Conservation (phyloP, 345 rosid species). For the Gossypium longicalyx region DNA sequence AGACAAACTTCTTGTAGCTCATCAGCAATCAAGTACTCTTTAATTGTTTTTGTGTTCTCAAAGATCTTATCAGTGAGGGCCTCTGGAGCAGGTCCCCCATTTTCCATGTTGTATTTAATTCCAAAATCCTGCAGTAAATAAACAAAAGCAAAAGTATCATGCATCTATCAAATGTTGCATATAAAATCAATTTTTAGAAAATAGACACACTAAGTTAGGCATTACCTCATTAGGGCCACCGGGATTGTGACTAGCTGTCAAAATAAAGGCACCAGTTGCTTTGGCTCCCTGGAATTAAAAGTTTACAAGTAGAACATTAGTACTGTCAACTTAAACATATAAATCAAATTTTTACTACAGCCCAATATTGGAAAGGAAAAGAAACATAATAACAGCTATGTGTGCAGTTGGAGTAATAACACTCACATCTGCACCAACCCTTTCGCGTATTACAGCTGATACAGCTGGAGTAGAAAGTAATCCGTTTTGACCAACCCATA, state of each 20-base stretch:
- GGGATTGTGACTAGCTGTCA: too few species aligned
- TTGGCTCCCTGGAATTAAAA: too few species aligned
- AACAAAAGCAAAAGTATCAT: neutral
- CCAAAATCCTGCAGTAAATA: conserved; percentile 77
- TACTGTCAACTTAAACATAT: too few species aligned
- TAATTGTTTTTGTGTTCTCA: conserved; percentile 88
- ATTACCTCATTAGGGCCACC: too few species aligned
- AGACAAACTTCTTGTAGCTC: conserved; percentile 62
- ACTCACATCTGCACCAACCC: conserved; percentile 86
- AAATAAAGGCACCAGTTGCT: too few species aligned
- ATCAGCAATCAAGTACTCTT: conserved; percentile 70
- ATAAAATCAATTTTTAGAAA: neutral
- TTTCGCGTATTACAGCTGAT: conserved; percentile 91
- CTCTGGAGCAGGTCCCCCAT: conserved; percentile 99
- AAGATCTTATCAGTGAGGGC: conserved; percentile 83
- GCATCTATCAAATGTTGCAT: neutral
- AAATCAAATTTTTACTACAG: too few species aligned
- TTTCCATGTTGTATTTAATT: conserved; percentile 98
- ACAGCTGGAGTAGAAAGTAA: conserved; percentile 99
- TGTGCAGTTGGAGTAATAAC: conserved; percentile 2
- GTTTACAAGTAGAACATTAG: too few species aligned
- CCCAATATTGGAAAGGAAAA: neutral
- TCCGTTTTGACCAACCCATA: conserved; percentile 96
- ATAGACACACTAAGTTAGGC: neutral
- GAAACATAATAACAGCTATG: neutral